These are phyloP conservation scores for Truncatella angustata DNA, from an alignment of 2,329 filamentous ascomycete genomes.

Conservation along the genomic window DNA sequence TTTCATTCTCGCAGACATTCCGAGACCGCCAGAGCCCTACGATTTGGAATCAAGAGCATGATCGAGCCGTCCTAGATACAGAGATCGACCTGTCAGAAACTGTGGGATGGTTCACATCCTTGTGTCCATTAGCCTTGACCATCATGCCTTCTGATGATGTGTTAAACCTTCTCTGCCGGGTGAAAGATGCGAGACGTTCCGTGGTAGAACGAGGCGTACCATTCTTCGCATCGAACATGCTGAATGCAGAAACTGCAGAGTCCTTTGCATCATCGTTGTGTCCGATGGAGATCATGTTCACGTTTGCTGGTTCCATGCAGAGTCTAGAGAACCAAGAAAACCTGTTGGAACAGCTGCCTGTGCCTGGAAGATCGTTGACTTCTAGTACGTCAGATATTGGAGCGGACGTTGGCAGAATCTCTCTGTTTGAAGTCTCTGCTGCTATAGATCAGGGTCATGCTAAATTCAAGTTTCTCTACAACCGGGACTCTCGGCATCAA, in stretches of 20 bases:
- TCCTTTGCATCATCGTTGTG: constrained; percentile 39
- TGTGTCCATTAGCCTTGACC: constrained; percentile 49
- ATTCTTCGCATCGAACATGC: constrained; percentile 44
- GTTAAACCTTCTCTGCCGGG: constrained; percentile 46
- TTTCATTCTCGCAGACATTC: constrained; percentile 56
- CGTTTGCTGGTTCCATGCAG: constrained; percentile 49
- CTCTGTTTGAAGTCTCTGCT: constrained; percentile 50
- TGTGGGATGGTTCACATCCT: constrained; percentile 59
- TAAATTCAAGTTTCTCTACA: constrained; percentile 45
- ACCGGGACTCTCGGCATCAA: constrained; percentile 38
- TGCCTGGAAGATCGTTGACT: constrained; percentile 36
- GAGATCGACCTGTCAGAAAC: constrained; percentile 54
- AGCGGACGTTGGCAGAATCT: constrained; percentile 43
- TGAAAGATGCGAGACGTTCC: constrained; percentile 50
- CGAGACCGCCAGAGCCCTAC: constrained; percentile 48
- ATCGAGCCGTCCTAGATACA: constrained; percentile 40
- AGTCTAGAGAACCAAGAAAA: constrained; percentile 46
- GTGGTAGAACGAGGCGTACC: constrained; percentile 43
- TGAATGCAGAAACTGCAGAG: constrained; percentile 22
- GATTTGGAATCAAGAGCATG: constrained; percentile 54
- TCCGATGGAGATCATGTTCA: constrained; percentile 60
- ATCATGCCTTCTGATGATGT: constrained; percentile 46
- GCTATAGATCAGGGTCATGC: constrained; percentile 43
- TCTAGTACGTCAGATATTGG: constrained; percentile 44
- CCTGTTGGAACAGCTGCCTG: constrained; percentile 45